Base-by-base conservation (phyloP, 441 rosid species). In the Cnidoscolus chayamansa region DNA sequence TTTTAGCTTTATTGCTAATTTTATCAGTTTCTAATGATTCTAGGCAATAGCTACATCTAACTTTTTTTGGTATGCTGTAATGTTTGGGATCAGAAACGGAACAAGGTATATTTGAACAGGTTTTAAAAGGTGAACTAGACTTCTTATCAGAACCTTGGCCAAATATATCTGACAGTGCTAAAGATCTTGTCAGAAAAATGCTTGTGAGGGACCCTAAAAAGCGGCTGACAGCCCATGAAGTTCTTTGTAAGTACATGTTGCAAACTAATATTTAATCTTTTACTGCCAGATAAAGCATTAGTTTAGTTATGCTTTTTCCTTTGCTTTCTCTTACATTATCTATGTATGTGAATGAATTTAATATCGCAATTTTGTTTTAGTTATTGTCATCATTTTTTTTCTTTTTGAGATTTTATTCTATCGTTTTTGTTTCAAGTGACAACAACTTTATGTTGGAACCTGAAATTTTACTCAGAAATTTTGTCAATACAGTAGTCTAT, bases 101-200 rank as follows among this genome's bases (percentile, higher is more conserved):
- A 76, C 96, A 92, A 77, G 97, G 97, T 49, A 90, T 94, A 80
- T 94, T 94, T 74, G 94, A 94, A 77, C 96, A 94, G 78, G 98
- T 90, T 77, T 84, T 92, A 75, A 87, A 84, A 80, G 97, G 98
- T 64, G 92, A 94, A 5, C 89, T 92, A 67, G 98, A 94, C 77
- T 94, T 94, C 70, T 48, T 74, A 56, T 90, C 98, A 10, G 97
- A 92, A 65, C 98, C 97, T 63, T 90, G 97, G 98, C 98, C 98
- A 56, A 87, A 77, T 49, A 83, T 94, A 76, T 90, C 97, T 11
- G 90, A 84, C 51, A 75, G 88, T 53, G 97, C 97, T 31, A 94
- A 94, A 79, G 93, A 94, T 81, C 80, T 94, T 63, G 97, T 94
- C 11, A 82, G 95, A 51, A 85, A 80, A 82, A 94, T 94, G 97